Base-by-base conservation (phyloP, 441 rosid genomes). In the Mallotus japonicus region DNA sequence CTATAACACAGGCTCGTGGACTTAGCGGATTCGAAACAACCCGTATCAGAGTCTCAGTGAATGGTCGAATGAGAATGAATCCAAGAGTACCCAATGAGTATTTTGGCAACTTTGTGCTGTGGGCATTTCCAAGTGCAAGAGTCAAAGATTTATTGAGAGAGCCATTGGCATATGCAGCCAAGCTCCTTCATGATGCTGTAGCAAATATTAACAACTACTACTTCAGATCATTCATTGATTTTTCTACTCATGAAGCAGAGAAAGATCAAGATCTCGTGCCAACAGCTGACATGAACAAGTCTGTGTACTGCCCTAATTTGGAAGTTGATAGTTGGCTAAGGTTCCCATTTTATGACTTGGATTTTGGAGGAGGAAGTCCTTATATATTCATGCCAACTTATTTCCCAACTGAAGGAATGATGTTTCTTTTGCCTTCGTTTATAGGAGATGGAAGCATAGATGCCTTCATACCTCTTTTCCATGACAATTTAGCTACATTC, bases 291-390 rank as follows among this genome's bases (percentile, higher is more conserved):
- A 47, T 42, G 40, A 28, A 24, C 61, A 17, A 34, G 28, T 19
- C 19, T 16, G 24, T 56, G 2, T 13, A 50, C 2, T 76, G 54
- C 71, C 72, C 79, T 4, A 50, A 76, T 58, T 11, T 70, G 50
- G 63, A 75, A 13, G 74, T 69, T 49, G 69, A 75, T 24, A 76
- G 75, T 14, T 76, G 79, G 79, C 37, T 76, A 17, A 63, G 61
- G 12, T 58, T 76, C 1, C 79, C 75, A 16, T 76, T 76, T 17
- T 37, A 71, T 65, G 73, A 76, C 3, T 28, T 71, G 13, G 68
- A 76, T 60, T 76, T 65, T 50, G 63, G 72, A 6, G 75, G 67
- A 8, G 71, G 79, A 55, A 32, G 54, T 9, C 72, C 75, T 5
- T 71, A 40, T 37, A 3, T 71, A 5, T 71, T 76, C 17, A 71